Conservation (phyloP, 2,329 filamentous ascomycete species). For the Emericellopsis cladophorae region DNA sequence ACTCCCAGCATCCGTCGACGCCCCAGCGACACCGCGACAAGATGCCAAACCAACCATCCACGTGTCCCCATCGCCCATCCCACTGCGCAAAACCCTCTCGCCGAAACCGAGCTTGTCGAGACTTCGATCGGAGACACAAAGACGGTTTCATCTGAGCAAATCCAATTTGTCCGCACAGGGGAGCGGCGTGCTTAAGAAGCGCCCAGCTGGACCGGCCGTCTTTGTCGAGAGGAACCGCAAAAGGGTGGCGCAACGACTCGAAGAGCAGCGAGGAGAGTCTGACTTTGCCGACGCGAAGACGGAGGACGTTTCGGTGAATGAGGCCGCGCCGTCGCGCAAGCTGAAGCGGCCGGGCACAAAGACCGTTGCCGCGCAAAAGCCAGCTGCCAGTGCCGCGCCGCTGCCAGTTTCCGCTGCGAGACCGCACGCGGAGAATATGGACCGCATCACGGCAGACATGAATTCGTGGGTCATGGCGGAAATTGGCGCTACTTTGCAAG, state of each 20-base stretch:
- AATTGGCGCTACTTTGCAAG: constrained; percentile 39
- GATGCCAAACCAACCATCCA: constrained; percentile 33
- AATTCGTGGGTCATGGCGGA: constrained; percentile 45
- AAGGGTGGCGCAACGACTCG: constrained; percentile 12
- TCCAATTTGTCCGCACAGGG: constrained; percentile 21
- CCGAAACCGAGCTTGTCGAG: constrained; percentile 1
- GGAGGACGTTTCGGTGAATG: neutral
- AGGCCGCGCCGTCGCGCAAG: neutral
- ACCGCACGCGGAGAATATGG: constrained; percentile 28
- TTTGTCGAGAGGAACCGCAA: constrained; percentile 41
- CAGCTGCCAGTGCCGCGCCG: constrained; percentile 10
- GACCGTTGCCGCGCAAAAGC: constrained; percentile 10
- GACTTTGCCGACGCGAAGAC: neutral
- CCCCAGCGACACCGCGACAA: neutral
- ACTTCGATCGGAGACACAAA: constrained; percentile 19
- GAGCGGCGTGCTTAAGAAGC: constrained; percentile 22
- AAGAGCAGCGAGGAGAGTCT: neutral
- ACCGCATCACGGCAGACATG: constrained; percentile 40
- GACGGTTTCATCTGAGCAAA: constrained; percentile 43
- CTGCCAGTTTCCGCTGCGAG: constrained; percentile 19
- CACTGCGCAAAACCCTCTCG: neutral
- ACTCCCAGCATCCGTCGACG: too few relatives aligned
- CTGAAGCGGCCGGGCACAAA: constrained; percentile 20
- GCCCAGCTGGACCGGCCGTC: constrained; percentile 29
- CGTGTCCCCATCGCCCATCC: constrained; percentile 16